Evolutionary conservation across 1,139 yeast genomes (phyloP).

Genomic region (Candida buenavistaensis): DNA sequence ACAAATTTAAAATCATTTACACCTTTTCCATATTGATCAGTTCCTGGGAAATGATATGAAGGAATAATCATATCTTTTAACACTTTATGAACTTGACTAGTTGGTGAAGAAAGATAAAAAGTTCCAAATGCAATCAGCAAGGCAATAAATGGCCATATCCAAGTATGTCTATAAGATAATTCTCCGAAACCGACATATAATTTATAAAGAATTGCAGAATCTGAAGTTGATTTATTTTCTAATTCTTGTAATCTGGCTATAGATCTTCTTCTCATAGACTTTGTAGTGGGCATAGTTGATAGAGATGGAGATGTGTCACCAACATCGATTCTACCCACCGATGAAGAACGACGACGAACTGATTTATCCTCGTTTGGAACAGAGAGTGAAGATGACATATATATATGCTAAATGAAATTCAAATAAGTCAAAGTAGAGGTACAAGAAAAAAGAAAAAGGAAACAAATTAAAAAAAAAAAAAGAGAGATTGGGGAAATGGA

Average conservation of each 20-base stretch:
- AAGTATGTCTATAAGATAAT: conserved; percentile 67
- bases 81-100: conserved; percentile 54
- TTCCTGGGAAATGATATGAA: conserved; percentile 62
- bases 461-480: too few relatives aligned
- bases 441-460: too few relatives aligned
- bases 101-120: conserved; percentile 51
- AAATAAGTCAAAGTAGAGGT: too few relatives aligned
- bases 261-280: conserved; percentile 33
- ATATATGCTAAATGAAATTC: background rate
- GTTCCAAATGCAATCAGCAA: conserved; percentile 36
- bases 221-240: conserved; percentile 29
- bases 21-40: conserved; percentile 82
- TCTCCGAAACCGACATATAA: conserved; percentile 59
- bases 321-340: conserved; percentile 56
- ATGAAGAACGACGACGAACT: conserved; percentile 47
- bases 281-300: conserved; percentile 46
- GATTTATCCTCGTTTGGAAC: conserved; percentile 1
- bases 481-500: too few relatives aligned
- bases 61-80: conserved; percentile 66
- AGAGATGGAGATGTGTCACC: conserved; percentile 60
- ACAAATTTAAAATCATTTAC: conserved; percentile 79
- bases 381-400: conserved; percentile 5
- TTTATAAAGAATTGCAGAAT: conserved; percentile 47
- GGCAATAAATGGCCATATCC: conserved; percentile 70
- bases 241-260: conserved; percentile 34